Evolutionary conservation across 2,329 filamentous ascomycete species (phyloP), one percentile per base, ranked within the genome.

Genomic region (Fusarium neocosmosporiellum): DNA sequence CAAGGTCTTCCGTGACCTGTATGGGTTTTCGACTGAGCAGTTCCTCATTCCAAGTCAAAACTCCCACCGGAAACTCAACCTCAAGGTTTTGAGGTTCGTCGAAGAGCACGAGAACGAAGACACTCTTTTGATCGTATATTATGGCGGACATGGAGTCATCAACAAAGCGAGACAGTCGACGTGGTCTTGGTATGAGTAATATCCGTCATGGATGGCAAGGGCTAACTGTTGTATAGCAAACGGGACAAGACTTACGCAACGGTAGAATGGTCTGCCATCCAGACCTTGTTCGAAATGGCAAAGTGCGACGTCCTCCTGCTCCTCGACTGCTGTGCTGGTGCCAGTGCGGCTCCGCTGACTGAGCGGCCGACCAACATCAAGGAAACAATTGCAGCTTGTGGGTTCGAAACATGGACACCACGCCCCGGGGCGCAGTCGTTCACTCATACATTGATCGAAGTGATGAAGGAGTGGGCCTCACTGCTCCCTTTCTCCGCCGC

Each of bases 221-320:
- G 59, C 74, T 78, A 34, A 66, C 50, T 24, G 7, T 24, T 71
- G 36, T 13, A 60, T 27, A 78, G 75, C 36, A 78, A 75, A 58
- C 37, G 57, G 7, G 76, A 78, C 33, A 75, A 62, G 39, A 55
- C 66, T 31, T 78, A 78, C 20, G 76, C 76, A 37, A 76, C 73
- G 4, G 76, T 78, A 14, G 75, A 78, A 63, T 78, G 76, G 76
- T 78, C 75, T 31, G 75, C 75, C 11, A 78, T 78, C 27, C 75
- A 78, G 36, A 78, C 76, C 31, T 34, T 78, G 29, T 78, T 78
- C 55, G 76, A 78, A 50, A 78, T 75, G 41, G 75, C 65, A 36
- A 75, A 74, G 43, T 78, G 76, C 57, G 76, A 78, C 29, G 74
- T 78, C 33, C 71, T 78, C 29, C 58, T 73, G 24, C 66, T 78